phyloP scores from a whole-genome alignment of 805 yeast species.

The Saccharomycopsis capsularis region DNA sequence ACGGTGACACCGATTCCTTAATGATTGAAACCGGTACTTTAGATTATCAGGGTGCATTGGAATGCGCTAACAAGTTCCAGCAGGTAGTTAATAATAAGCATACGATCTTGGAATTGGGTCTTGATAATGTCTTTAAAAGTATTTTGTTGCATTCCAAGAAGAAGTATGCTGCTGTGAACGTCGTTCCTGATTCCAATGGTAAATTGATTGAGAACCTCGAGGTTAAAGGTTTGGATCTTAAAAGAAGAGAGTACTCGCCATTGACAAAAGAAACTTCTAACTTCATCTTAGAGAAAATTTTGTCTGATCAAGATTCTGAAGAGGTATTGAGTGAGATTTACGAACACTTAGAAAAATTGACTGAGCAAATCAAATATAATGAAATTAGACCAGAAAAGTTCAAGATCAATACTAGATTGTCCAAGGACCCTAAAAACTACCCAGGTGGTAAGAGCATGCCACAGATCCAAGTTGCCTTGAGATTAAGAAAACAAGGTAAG shows the following conservation, averaged over 20 bases:
- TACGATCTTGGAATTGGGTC: slow-evolving; percentile 82
- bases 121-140: slow-evolving; percentile 85
- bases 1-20: slow-evolving; percentile 98
- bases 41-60: slow-evolving; percentile 62
- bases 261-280: slow-evolving; percentile 83
- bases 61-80: slow-evolving; percentile 82
- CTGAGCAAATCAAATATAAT: slow-evolving; percentile 49
- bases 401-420: slow-evolving; percentile 77
- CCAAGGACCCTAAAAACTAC: slow-evolving; percentile 83
- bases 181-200: slow-evolving; percentile 34
- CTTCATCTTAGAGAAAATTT: slow-evolving; percentile 60
- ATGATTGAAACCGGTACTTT: slow-evolving; percentile 90
- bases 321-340: slow-evolving; percentile 67
- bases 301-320: slow-evolving; percentile 70
- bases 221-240: slow-evolving; percentile 95
- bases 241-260: slow-evolving; percentile 93
- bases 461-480: slow-evolving; percentile 84
- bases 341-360: slow-evolving; percentile 57
- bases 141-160: slow-evolving; percentile 35
- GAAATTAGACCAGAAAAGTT: slow-evolving; percentile 60
- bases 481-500: slow-evolving; percentile 76
- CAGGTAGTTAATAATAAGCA: slow-evolving; percentile 82
- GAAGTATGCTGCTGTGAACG: slow-evolving; percentile 14
- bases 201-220: slow-evolving; percentile 58
- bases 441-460: slow-evolving; percentile 79